Base-by-base conservation (phyloP, 2,329 filamentous ascomycete species). In the Fusarium ambrosium region DNA sequence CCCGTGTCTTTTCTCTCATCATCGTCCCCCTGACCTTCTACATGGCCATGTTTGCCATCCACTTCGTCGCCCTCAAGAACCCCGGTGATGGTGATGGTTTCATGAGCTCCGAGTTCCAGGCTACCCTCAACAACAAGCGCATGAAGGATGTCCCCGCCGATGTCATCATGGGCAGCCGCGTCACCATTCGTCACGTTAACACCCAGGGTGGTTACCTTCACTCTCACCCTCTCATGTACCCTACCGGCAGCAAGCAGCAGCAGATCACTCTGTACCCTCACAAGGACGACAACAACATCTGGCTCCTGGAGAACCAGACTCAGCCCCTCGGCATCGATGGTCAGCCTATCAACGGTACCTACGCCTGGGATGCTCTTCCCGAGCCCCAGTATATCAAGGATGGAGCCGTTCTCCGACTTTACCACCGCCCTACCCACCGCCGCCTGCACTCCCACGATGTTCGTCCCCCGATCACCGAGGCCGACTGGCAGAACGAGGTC, bases 91-190 rank as follows among this genome's bases (percentile, higher is more conserved):
- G 97, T 64, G 97, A 99, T 84, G 97, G 97, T 65, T 99, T 99
- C 88, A 99, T 99, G 97, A 98, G 95, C 81, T 98, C 96, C 65
- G 97, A 99, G 82, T 99, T 99, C 87, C 97, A 99, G 86, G 94
- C 97, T 36, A 98, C 97, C 3, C 88, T 99, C 76, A 99, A 98
- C 86, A 95, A 92, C 80, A 99, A 98, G 88, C 92, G 91, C 63
- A 99, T 99, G 97, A 92, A 95, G 81, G 95, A 97, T 83, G 95
- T 97, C 6, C 93, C 97, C 2, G 97, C 94, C 34, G 95, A 99
- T 84, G 93, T 99, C 68, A 92, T 93, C 32, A 93, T 97, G 79
- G 97, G 97, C 69, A 97, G 95, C 82, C 91, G 94, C 74, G 89
- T 99, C 79, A 92, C 88, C 74, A 89, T 99, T 78, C 94, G 97